Conservation (phyloP, 495 filamentous ascomycete species). For the Hapsidospora chrysogenum region DNA sequence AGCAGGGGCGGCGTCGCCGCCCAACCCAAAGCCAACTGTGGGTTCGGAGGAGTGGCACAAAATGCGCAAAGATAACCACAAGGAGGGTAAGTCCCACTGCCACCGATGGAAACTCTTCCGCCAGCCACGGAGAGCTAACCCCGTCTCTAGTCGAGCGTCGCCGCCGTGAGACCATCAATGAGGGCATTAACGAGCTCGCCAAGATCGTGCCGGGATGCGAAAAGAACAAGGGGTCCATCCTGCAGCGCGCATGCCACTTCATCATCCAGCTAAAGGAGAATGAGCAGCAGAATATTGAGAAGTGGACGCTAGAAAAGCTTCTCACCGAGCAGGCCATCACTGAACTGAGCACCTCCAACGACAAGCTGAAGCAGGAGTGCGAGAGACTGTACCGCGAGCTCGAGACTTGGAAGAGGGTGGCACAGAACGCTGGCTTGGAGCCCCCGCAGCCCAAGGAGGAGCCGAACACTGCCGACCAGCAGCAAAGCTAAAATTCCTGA, state of each 20-base stretch:
- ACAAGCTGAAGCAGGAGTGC: slow-evolving; percentile 72
- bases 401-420: slow-evolving; percentile 73
- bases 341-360: slow-evolving; percentile 74
- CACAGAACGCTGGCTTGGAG: slow-evolving; percentile 55
- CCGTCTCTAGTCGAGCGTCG: slow-evolving; percentile 67
- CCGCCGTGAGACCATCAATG: slow-evolving; percentile 95
- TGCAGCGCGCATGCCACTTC: slow-evolving; percentile 85
- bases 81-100: slow-evolving; percentile 67
- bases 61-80: slow-evolving; percentile 93
- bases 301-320: slow-evolving; percentile 93
- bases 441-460: slow-evolving; percentile 24
- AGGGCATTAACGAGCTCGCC: slow-evolving; percentile 95
- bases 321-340: slow-evolving; percentile 86
- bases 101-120: too few relatives aligned
- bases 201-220: slow-evolving; percentile 97
- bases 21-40: slow-evolving; percentile 61
- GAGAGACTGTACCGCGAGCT: slow-evolving; percentile 58
- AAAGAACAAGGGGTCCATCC: slow-evolving; percentile 96
- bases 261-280: slow-evolving; percentile 91
- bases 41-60: slow-evolving; percentile 98
- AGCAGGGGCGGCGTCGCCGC: slow-evolving; percentile 14
- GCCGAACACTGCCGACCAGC: slow-evolving; percentile 6
- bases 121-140: slow-evolving; percentile 4
- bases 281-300: slow-evolving; percentile 81
- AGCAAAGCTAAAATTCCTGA: too few relatives aligned